Evolutionary conservation across 192 early-diverging fungal genomes (phyloP).

Genomic region (Backusella liffmaniae): DNA sequence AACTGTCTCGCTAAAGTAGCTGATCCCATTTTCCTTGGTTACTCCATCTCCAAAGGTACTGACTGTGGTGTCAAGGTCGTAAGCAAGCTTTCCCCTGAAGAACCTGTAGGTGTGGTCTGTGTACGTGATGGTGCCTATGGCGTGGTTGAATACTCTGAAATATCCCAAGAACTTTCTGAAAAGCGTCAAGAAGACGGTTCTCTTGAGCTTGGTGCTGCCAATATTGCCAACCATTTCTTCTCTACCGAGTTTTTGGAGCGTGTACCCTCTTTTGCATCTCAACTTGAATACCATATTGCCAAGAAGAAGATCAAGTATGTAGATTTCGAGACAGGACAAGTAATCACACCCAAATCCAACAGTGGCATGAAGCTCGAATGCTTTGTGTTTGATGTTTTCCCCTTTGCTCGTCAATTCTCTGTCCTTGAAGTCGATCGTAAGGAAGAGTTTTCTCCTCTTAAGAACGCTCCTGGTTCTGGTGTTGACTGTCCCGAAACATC

Average conservation of each 20-base stretch:
- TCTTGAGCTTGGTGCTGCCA: constrained; percentile 87
- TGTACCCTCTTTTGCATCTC: constrained; percentile 77
- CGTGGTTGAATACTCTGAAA: constrained; percentile 98
- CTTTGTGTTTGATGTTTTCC: constrained; percentile 99
- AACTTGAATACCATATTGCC: constrained; percentile 95
- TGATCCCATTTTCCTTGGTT: constrained; percentile 95
- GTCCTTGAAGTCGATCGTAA: constrained; percentile 90
- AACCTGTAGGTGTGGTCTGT: constrained; percentile 96
- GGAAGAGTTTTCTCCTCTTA: constrained; percentile 97
- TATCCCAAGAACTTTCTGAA: constrained; percentile 73
- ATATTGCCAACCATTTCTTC: constrained; percentile 99
- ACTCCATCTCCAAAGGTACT: constrained; percentile 84
- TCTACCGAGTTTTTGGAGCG: constrained; percentile 86
- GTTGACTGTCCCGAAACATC: constrained; percentile 93
- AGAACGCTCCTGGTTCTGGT: constrained; percentile 92
- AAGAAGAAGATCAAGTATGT: constrained; percentile 97
- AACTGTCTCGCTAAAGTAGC: constrained; percentile 97
- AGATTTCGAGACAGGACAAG: constrained; percentile 73
- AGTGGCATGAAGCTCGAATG: constrained; percentile 99
- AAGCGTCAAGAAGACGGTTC: constrained; percentile 63
- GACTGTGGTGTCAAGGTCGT: constrained; percentile 96
- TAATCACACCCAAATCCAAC: constrained; percentile 68
- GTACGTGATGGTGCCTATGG: constrained; percentile 75
- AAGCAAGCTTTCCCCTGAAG: constrained; percentile 80
- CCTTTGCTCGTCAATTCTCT: constrained; percentile 82